A percentile compares a stretch with the other conserved stretches of the same genome.
Conservation (phyloP, 495 filamentous ascomycete genomes). For the Lophium mytilinum region DNA sequence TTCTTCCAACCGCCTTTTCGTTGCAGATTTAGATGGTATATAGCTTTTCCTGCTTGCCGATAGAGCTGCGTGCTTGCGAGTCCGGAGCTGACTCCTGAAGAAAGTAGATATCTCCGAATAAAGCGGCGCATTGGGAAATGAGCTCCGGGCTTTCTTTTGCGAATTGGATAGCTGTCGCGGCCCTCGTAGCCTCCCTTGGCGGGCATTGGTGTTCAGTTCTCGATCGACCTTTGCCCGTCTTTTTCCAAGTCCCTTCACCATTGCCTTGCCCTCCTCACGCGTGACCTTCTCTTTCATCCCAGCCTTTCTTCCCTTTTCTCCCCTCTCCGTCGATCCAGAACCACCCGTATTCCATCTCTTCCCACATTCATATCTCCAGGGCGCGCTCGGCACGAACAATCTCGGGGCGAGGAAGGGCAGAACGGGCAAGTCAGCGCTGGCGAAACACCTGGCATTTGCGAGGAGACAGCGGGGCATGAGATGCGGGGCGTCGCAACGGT, state of each 20-base stretch:
- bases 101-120: conserved; percentile 7
- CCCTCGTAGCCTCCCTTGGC: background rate
- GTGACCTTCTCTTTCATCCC: too few relatives aligned
- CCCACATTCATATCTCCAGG: conserved; percentile 27
- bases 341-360: background rate
- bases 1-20: too few relatives aligned
- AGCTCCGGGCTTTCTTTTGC: too few relatives aligned
- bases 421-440: conserved; percentile 18
- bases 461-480: conserved; percentile 17
- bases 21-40: too few relatives aligned
- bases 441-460: conserved; percentile 17
- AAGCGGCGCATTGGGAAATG: background rate
- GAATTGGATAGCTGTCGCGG: too few relatives aligned
- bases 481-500: background rate
- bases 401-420: conserved; percentile 29
- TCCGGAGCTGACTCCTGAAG: conserved; percentile 1
- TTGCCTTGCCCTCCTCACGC: background rate
- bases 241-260: background rate
- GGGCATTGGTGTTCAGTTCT: background rate
- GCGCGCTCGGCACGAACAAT: conserved; percentile 5
- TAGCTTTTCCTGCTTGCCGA: background rate
- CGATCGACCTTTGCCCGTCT: background rate
- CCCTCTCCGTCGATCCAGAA: background rate
- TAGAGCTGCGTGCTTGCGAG: background rate
- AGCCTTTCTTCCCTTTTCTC: background rate